Base-by-base conservation (phyloP, 257 asterid species). In the Lavandula angustifolia region DNA sequence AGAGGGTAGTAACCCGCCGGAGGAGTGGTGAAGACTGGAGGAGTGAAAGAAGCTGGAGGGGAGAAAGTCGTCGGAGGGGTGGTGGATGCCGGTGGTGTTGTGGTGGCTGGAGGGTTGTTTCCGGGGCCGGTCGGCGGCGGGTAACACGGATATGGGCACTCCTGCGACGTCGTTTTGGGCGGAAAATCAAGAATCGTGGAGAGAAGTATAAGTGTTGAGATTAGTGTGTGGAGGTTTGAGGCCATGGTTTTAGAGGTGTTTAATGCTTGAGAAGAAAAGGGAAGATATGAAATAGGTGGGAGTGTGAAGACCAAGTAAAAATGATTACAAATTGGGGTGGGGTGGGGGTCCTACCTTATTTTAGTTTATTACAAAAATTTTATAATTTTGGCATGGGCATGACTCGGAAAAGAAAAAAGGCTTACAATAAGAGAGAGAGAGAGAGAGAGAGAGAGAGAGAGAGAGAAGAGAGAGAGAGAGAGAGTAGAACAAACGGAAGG, bases 51-150 rank as follows among this genome's bases (percentile, higher is more conserved):
- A 22, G 54, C 33, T 11, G 92, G 84, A 34, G 91, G 81, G 7
- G 81, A 31, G 47, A 58, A 64, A 16, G 72, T 14, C 14, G 63
- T 79, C n/a, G 78, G 85, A 48, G 90, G 60, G 32, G 78, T 64
- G 52, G 75, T 67, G 64, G 74, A 37, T 18, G 58, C 71, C 8
- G 89, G 87, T 3, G 87, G 82, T 1, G 89, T 78, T 7, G 88
- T 75, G 29, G 69, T 18, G 33, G 50, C 66, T 13, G 84, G 80
- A 14, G 95, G 94, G 70, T 63, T 77, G 80, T 72, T 81, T 55
- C 87, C 92, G 38, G 92, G 69, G 34, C 91, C 96, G 3, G 73
- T 85, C 0, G 98, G 96, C n/a, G 98, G 87, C 0, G 98, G 98
- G 44, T 71, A 82, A 35, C 98, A 92, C 2, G 98, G 98, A 27